Evolutionary conservation across 257 asterid species (phyloP).

Genomic region (Solanum commersonii): DNA sequence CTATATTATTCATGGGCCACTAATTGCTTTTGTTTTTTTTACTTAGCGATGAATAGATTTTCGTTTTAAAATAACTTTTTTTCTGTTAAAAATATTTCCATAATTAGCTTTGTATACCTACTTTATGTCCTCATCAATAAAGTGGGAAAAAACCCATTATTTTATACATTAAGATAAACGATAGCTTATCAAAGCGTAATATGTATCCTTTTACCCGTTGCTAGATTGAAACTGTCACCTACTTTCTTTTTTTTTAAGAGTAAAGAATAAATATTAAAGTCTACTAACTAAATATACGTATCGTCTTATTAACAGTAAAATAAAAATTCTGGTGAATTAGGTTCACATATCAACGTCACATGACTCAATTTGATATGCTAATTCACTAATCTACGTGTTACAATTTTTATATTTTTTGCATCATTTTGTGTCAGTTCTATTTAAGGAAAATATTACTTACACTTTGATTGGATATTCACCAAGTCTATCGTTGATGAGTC

Average conservation of each 20-base stretch:
- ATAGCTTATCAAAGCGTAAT: neutral
- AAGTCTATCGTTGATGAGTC: neutral
- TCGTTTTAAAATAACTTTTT: neutral
- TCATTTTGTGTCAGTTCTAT: neutral
- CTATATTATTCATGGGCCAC: neutral
- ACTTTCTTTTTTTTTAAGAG: too few relatives aligned
- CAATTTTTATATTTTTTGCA: neutral
- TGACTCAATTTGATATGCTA: neutral
- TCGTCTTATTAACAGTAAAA: too few relatives aligned
- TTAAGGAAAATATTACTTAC: neutral
- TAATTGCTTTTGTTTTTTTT: neutral
- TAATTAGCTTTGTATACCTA: neutral
- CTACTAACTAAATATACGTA: too few relatives aligned
- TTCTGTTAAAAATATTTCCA: neutral
- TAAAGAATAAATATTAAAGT: too few relatives aligned
- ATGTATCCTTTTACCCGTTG: too few relatives aligned
- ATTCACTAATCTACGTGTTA: too few relatives aligned
- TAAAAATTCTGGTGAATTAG: neutral
- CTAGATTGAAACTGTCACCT: neutral
- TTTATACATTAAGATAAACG: neutral
- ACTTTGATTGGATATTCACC: neutral
- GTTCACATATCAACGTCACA: neutral
- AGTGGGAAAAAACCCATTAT: neutral
- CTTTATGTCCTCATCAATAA: neutral
- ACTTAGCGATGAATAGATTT: neutral